A percentile compares a stretch with the other conserved stretches of the same genome.
Conservation (phyloP, 768 basidiomycete genomes). For the Serendipita sp. region DNA sequence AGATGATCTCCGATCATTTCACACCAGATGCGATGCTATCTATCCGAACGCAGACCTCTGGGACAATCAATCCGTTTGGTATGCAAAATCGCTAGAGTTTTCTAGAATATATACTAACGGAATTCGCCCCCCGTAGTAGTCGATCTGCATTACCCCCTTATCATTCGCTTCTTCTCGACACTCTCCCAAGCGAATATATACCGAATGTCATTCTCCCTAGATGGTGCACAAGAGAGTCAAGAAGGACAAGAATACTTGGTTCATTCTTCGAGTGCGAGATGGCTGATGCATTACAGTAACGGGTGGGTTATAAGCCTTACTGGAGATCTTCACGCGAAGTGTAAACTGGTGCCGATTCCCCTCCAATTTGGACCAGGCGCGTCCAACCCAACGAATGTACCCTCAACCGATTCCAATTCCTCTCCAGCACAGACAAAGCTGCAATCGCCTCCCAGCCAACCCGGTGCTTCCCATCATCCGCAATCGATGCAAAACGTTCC, state of each 20-base stretch:
- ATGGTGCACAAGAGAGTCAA: neutral
- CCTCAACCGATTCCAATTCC: no score
- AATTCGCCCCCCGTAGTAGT: neutral
- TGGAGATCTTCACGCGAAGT: neutral
- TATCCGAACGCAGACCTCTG: neutral
- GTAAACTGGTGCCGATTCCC: neutral
- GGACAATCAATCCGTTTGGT: neutral
- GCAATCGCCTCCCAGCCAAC: no score
- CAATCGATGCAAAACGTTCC: neutral
- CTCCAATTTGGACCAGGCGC: neutral
- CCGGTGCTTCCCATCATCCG: neutral
- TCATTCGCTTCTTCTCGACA: neutral
- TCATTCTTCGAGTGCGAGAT: neutral
- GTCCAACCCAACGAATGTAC: neutral
- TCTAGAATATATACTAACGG: no score
- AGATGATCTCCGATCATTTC: neutral
- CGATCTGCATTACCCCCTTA: neutral
- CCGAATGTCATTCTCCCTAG: slow-evolving; percentile 2
- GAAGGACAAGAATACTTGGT: neutral
- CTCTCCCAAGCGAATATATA: neutral
- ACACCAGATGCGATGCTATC: neutral
- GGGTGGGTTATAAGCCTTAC: neutral
- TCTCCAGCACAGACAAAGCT: no score
- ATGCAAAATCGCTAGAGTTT: neutral
- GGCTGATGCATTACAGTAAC: slow-evolving; percentile 1